Evolutionary conservation across 176 grass and related monocot species (phyloP).

Genomic region (Juncus effusus): DNA sequence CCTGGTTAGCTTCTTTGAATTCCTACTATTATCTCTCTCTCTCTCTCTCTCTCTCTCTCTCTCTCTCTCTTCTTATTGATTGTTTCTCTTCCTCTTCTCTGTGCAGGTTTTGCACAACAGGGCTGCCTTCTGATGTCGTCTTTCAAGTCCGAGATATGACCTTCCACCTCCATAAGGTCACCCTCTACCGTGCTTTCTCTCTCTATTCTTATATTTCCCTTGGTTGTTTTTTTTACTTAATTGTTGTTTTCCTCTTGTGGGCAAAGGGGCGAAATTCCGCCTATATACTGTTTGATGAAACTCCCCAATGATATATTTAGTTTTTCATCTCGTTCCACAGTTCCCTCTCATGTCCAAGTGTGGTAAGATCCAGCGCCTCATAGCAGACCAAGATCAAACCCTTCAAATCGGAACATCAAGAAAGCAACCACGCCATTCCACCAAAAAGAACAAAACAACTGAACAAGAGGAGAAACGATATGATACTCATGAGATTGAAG

Average conservation of each 20-base stretch:
- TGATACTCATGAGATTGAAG: constrained; percentile 32
- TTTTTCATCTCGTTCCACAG: constrained; percentile 34
- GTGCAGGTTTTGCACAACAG: constrained; percentile 92
- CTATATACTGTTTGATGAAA: constrained; percentile 48
- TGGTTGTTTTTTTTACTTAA: neutral
- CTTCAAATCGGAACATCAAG: neutral
- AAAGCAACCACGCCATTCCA: neutral
- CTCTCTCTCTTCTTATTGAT: constrained; percentile 4
- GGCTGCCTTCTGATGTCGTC: constrained; percentile 81
- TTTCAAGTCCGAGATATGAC: constrained; percentile 80
- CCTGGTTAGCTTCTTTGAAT: constrained; percentile 39
- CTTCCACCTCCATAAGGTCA: constrained; percentile 96
- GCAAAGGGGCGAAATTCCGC: neutral
- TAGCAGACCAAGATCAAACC: constrained; percentile 54
- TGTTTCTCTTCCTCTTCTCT: neutral
- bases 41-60: neutral
- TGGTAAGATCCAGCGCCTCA: constrained; percentile 60
- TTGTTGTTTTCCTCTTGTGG: neutral
- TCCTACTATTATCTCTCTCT: neutral
- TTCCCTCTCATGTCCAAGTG: constrained; percentile 94
- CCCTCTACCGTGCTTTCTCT: neutral
- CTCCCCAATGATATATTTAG: constrained; percentile 27
- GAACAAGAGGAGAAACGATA: constrained; percentile 10
- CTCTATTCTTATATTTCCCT: neutral
- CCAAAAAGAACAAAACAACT: constrained; percentile 5